Percentiles rank a stretch among this genome's conserved stretches.
Conservation (phyloP, 1,284 basidiomycete species). For the Cryptococcus hybrid region DNA sequence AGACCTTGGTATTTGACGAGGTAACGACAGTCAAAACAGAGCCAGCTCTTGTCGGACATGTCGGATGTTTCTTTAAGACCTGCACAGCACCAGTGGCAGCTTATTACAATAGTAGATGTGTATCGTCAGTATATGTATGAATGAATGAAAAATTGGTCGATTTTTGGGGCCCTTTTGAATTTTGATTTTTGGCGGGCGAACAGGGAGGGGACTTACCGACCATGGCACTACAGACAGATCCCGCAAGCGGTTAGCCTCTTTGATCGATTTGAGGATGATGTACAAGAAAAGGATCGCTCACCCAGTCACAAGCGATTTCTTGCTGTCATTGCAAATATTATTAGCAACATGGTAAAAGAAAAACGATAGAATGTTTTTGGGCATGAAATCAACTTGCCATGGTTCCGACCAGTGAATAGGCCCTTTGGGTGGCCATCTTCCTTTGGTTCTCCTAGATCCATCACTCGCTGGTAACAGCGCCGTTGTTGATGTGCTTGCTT, state of each 20-base stretch:
- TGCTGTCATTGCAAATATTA: not conserved
- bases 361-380: not conserved
- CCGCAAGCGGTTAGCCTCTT: too few relatives aligned
- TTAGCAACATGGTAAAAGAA: not conserved
- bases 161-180: too few relatives aligned
- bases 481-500: too few relatives aligned
- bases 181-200: too few relatives aligned
- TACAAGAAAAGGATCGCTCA: too few relatives aligned
- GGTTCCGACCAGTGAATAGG: not conserved
- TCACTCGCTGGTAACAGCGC: not conserved
- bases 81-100: slow-evolving; percentile 7
- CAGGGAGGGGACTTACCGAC: not conserved
- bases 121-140: too few relatives aligned
- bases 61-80: slow-evolving; percentile 1
- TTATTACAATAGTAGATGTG: not conserved
- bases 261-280: too few relatives aligned
- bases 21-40: slow-evolving; percentile 1
- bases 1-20: not conserved
- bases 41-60: slow-evolving; percentile 1
- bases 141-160: too few relatives aligned
- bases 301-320: not conserved
- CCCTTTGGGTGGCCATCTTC: not conserved
- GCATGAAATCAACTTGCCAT: not conserved
- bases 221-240: not conserved
- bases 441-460: not conserved